Conservation (phyloP, 169 alveolate species). For the Eimeria nieschulzi region DNA sequence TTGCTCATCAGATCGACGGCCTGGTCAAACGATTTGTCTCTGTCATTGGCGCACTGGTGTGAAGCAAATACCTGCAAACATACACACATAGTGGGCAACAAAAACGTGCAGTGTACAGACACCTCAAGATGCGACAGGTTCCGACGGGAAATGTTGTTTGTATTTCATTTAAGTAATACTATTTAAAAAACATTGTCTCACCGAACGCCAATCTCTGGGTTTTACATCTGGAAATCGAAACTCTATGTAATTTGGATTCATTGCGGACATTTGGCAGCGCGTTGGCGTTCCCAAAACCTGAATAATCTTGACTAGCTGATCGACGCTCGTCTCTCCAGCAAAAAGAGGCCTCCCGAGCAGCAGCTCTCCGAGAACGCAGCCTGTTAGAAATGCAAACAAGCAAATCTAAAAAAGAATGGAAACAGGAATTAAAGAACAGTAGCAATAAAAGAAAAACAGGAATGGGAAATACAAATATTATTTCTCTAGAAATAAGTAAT, state of each 20-base stretch:
- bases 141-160: too few species aligned
- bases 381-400: too few species aligned
- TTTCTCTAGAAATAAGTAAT: too few species aligned
- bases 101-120: not conserved
- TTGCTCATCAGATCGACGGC: slow-evolving; percentile 86
- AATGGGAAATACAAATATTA: too few species aligned
- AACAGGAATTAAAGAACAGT: too few species aligned
- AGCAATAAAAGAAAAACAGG: too few species aligned
- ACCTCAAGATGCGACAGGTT: too few species aligned
- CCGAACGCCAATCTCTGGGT: slow-evolving; percentile 86
- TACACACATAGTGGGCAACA: not conserved
- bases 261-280: slow-evolving; percentile 91
- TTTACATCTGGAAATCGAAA: slow-evolving; percentile 91
- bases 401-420: not conserved
- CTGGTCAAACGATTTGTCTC: slow-evolving; percentile 82
- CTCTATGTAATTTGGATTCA: slow-evolving; percentile 95
- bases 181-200: not conserved
- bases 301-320: slow-evolving; percentile 95
- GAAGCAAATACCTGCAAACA: slow-evolving; percentile 27
- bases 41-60: slow-evolving; percentile 76
- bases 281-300: slow-evolving; percentile 95
- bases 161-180: too few species aligned
- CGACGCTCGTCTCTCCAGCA: slow-evolving; percentile 97
- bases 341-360: slow-evolving; percentile 95
- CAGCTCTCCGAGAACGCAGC: slow-evolving; percentile 97